Evolutionary conservation across 2,329 filamentous ascomycete genomes (phyloP), one percentile per base, ranked within the genome.

Genomic region (Dryadomyces quercus-mongolicae): DNA sequence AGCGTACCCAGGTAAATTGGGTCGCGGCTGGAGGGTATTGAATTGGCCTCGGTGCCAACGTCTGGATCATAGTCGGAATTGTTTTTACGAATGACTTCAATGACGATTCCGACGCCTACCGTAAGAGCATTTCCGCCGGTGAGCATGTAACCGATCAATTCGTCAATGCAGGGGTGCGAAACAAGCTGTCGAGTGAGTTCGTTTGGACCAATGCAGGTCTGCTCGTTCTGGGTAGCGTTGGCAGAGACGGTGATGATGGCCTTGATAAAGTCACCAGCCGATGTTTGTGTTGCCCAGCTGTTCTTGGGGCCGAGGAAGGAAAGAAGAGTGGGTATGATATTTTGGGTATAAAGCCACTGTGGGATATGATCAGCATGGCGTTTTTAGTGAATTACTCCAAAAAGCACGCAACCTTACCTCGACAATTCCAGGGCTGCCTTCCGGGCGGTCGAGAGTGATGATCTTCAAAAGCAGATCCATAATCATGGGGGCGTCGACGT

Each of bases 61-160:
- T 97, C 93, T 1, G 93, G 85, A 62, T 98, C 93, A 66, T 98
- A 98, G 69, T 98, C 93, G 0, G 93, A 97, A 67, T 98, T 98
- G 70, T 98, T 98, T 73, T 98, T 98, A 57, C 93, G 82, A 66
- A 98, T 98, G 48, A 98, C 93, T 70, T 98, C 93, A 59, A 98
- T 98, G 38, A 98, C 81, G 63, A 97, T 96, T 20, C 93, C 93
- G 12, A 98, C 93, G 51, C 93, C 93, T 16, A 97, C 94, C 0
- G 92, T 97, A 56, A 98, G 71, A 6, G 93, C 86, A 63, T 98
- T 97, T 25, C 93, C 93, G 43, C 93, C 93, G 52, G 84, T 80
- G 15, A 97, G 80, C 93, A 98, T 98, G 63, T 92, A 88, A 15
- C 79, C 74, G 56, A 97, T 88, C n/a, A 98, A 78, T 56, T 82